phyloP scores from a whole-genome alignment of 2,329 filamentous ascomycete genomes.

The Penicillium sclerotiorum region DNA sequence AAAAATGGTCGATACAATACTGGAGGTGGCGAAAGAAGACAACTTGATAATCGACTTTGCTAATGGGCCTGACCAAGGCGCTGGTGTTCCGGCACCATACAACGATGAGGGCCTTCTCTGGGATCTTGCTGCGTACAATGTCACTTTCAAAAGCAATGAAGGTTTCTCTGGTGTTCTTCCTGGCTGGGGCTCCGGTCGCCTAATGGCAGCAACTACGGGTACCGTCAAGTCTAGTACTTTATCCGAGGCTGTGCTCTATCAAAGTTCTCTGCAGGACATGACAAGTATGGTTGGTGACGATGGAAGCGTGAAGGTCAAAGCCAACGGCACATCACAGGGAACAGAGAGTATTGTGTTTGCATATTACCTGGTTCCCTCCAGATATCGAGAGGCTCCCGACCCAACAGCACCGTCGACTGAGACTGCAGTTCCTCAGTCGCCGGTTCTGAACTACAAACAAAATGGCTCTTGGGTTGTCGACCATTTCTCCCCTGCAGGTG shows the following conservation, averaged over 20 bases:
- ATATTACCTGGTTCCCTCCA: constrained; percentile 18
- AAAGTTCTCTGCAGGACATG: background rate
- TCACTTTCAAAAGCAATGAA: constrained; percentile 21
- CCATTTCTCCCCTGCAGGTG: constrained; percentile 44
- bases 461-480: constrained; percentile 45
- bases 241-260: background rate
- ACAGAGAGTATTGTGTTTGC: constrained; percentile 13
- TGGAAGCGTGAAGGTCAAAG: background rate
- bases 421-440: constrained; percentile 21
- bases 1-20: constrained; percentile 27
- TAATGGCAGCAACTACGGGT: constrained; percentile 30
- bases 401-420: background rate
- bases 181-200: constrained; percentile 41
- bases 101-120: constrained; percentile 39
- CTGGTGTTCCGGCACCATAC: constrained; percentile 46
- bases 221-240: constrained; percentile 13
- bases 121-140: constrained; percentile 15
- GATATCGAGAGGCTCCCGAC: constrained; percentile 1
- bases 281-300: background rate
- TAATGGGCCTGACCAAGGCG: constrained; percentile 52
- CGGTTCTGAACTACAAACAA: constrained; percentile 24
- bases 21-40: constrained; percentile 38
- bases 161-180: constrained; percentile 34
- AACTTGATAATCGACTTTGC: constrained; percentile 50
- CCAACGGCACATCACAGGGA: background rate